Conservation (phyloP, 768 basidiomycete genomes). For the Russula sp. region DNA sequence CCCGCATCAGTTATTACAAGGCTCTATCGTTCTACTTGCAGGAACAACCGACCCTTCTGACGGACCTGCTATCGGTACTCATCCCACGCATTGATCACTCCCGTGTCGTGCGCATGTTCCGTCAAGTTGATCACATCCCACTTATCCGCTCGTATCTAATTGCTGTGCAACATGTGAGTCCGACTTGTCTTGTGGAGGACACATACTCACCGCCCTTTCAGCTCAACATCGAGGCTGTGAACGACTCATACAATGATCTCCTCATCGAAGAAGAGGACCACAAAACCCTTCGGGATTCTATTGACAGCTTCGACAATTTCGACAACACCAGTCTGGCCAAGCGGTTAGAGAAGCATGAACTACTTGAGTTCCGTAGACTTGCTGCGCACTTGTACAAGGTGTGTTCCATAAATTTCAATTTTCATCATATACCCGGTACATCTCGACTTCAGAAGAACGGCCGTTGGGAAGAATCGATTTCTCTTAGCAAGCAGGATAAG, state of each 20-base stretch:
- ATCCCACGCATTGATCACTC: constrained; percentile 93
- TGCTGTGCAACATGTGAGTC: constrained; percentile 84
- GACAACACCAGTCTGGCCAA: constrained; percentile 84
- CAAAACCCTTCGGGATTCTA: constrained; percentile 94
- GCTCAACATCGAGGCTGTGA: constrained; percentile 95
- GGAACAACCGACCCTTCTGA: constrained; percentile 89
- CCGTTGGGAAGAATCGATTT: constrained; percentile 95
- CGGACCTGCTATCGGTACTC: constrained; percentile 87
- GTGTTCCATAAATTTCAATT: constrained; percentile 15
- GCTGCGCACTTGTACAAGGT: constrained; percentile 97
- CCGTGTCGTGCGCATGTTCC: constrained; percentile 94
- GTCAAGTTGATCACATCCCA: constrained; percentile 91
- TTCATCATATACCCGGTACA: background rate
- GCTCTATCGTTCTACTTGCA: constrained; percentile 90
- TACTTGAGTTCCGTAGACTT: constrained; percentile 91
- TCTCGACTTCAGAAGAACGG: constrained; percentile 69
- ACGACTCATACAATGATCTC: constrained; percentile 97
- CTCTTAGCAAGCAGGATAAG: constrained; percentile 92
- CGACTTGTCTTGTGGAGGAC: background rate
- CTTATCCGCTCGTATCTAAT: constrained; percentile 95
- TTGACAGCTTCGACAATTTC: constrained; percentile 98
- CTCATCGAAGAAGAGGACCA: constrained; percentile 99
- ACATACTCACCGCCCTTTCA: constrained; percentile 29
- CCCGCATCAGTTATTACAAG: constrained; percentile 75
- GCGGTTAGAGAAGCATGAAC: constrained; percentile 81